Evolutionary conservation across 176 grass and related monocot genomes (phyloP), one percentile per base, ranked within the genome.

Genomic region (Avena eriantha): DNA sequence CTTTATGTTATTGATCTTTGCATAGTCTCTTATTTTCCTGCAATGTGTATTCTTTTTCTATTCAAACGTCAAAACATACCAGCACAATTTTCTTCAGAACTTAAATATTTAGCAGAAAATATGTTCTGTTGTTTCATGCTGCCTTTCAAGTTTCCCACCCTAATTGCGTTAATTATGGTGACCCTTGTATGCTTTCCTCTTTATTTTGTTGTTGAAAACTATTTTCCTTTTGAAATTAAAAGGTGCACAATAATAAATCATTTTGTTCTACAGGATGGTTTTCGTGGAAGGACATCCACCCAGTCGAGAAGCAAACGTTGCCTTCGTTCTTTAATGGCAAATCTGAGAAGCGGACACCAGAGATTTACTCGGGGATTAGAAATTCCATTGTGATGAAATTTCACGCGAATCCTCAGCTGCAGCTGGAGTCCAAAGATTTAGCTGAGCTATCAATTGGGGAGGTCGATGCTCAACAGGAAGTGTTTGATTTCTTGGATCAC

Each of bases 321-420:
- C 80, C 91, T 80, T 97, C 94, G 11, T 99, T 97, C 84, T 99
- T 99, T 61, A 92, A 90, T 72, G 97, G 90, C 12, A 96, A 99
- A 84, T 99, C 87, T 29, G 94, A 96, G 69, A 96, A 94, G 71
- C 77, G 87, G 79, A 97, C 92, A 77, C 97, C 97, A 31, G 90
- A 94, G 63, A 34, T 90, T 33, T 99, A 99, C 89, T 79, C 91
- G 80, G 84, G n/a, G 66, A 94, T 97, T 83, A 89, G 97, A 83
- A 99, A 99, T 83, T 96, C 84, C 19, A 94, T 98, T 86, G 87
- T 99, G 89, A 81, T 85, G 83, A 99, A 92, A 82, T 99, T 97
- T 83, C 97, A 99, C 80, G 88, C 83, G 17, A 92, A 99, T 77
- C 97, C 97, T 54, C 84, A 94, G 67, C 75, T 83, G 56, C 88